Evolutionary conservation across 805 yeast species (phyloP).

Genomic region (Blastobotrys americana): DNA sequence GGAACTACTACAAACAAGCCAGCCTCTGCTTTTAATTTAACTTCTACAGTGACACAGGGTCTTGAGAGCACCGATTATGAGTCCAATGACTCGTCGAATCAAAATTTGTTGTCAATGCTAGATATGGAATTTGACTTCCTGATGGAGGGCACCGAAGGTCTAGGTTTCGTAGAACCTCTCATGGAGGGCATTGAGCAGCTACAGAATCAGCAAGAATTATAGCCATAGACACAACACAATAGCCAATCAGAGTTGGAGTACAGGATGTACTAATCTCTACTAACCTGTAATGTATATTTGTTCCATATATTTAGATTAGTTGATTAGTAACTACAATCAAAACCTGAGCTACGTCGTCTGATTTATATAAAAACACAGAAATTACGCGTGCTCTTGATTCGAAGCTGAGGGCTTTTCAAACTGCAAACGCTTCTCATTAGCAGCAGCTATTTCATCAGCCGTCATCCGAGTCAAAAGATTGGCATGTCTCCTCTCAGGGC

Average conservation of each 20-base stretch:
- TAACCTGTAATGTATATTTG: too few relatives aligned
- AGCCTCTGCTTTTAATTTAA: background rate
- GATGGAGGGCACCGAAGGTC: conserved; percentile 26
- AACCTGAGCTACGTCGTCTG: too few relatives aligned
- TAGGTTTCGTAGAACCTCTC: conserved; percentile 25
- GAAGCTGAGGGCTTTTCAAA: background rate
- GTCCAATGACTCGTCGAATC: background rate
- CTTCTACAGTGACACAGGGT: background rate
- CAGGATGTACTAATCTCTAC: too few relatives aligned
- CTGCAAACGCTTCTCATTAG: background rate
- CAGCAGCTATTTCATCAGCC: conserved; percentile 9
- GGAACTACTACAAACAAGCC: background rate
- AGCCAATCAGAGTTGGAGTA: too few relatives aligned
- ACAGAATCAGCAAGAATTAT: conserved; percentile 6
- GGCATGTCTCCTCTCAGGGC: conserved; percentile 44
- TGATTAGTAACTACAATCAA: too few relatives aligned
- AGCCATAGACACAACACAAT: too few relatives aligned
- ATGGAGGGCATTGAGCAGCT: conserved; percentile 26
- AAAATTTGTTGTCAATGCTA: conserved; percentile 15
- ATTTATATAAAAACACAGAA: too few relatives aligned
- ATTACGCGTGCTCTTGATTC: background rate
- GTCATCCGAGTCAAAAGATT: conserved; percentile 15
- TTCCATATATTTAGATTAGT: too few relatives aligned
- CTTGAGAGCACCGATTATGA: background rate
- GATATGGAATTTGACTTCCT: conserved; percentile 25